Evolutionary conservation across 495 filamentous ascomycete species (phyloP), one percentile per base, ranked within the genome.

Genomic region (Haplographium delicatum): DNA sequence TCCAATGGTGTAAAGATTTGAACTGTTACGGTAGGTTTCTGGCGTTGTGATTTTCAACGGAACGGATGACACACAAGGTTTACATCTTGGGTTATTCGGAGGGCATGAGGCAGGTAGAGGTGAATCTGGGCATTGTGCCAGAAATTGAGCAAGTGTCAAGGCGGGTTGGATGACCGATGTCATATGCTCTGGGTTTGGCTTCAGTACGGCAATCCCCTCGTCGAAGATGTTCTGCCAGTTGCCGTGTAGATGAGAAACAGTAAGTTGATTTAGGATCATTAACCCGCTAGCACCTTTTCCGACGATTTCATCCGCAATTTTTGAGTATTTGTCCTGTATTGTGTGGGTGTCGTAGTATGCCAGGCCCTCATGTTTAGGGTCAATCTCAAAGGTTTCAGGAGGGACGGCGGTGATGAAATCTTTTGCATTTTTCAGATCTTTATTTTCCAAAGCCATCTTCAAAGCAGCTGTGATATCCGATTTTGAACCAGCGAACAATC

Each of bases 241-340:
- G 41, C 74, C 81, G 61, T 96, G 93, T 9, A 96, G 78, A 62
- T 98, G 93, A 0, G 82, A 74, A 60, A 87, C 88, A 58, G 97
- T 88, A 41, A 98, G 78, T 18, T 80, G 65, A 27, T 82, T 83
- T 35, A 96, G 75, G 24, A 71, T 65, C 46, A 68, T 64, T 31
- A 89, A 72, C 8, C 84, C 86, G 16, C 72, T 68, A 5, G 74
- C 73, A 16, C 74, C 73, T 38, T 70, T 70, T n/a, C 66, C 62
- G 18, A 64, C 51, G 28, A 85, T 72, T 34, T 84, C 82, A 46
- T 85, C 77, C 1, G 74, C 74, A 19, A 96, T 72, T 10, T 77
- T 66, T 28, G 76, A 65, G 66, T 96, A 96, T 46, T 72, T 72
- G 4, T 66, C 68, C 15, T 72, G 71, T 53, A 95, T 68, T 5